Percentiles rank a stretch among this genome's conserved stretches.
Conservation (phyloP, 352 stramenopile genomes). For the Aphanomyces astaci region DNA sequence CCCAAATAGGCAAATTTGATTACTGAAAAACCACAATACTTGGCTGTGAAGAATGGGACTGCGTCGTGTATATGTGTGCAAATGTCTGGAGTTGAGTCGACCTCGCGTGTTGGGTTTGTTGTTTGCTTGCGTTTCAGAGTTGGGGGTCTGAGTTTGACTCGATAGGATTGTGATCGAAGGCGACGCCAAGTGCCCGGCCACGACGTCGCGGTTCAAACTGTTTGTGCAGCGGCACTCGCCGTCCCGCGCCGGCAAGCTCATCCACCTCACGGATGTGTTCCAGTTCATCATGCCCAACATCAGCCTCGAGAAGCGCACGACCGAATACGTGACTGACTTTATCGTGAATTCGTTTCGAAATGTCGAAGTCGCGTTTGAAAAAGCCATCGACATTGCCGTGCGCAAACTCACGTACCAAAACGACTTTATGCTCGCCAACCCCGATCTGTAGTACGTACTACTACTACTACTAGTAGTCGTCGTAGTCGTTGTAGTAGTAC, state of each 20-base stretch:
- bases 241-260: slow-evolving; percentile 18
- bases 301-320: slow-evolving; percentile 20
- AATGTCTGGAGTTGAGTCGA: too few species aligned
- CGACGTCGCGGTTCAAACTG: slow-evolving; percentile 11
- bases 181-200: slow-evolving; percentile 4
- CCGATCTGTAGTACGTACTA: slow-evolving; percentile 20
- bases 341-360: slow-evolving; percentile 20
- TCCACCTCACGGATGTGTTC: slow-evolving; percentile 22
- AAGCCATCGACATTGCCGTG: slow-evolving; percentile 19
- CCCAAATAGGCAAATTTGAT: too few species aligned
- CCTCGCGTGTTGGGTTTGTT: too few species aligned
- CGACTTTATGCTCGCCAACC: slow-evolving; percentile 15
- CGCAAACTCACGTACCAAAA: slow-evolving; percentile 23
- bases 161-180: slow-evolving; percentile 10
- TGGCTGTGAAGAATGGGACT: too few species aligned
- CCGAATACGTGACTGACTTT: slow-evolving; percentile 19
- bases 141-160: too few species aligned
- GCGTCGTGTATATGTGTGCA: too few species aligned
- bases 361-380: slow-evolving; percentile 24
- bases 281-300: slow-evolving; percentile 25
- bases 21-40: too few species aligned
- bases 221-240: slow-evolving; percentile 24
- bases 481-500: too few species aligned
- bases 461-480: neutral
- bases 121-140: too few species aligned